Evolutionary conservation across 2,329 filamentous ascomycete genomes (phyloP), one percentile per base, ranked within the genome.

Genomic region (Pseudogymnoascus sp.): DNA sequence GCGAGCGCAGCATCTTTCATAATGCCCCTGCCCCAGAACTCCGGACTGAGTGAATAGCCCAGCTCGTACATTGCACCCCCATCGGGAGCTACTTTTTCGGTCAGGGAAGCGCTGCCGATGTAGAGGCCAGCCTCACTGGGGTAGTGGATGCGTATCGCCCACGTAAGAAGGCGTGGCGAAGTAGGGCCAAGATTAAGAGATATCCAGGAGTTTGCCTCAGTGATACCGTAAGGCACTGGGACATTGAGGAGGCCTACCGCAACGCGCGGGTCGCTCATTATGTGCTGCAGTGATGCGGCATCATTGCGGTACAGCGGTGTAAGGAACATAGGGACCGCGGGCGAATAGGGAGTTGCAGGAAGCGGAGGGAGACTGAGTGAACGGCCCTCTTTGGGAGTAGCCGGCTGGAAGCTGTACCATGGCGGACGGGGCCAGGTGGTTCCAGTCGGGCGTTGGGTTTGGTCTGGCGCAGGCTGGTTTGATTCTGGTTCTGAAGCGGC

Each of bases 31-130:
- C 60, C 60, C 42, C 42, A 36, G 33, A 27, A 61, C 31, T 58
- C 60, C 3, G 60, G 42, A 58, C 42, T 35, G 15, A 61, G 60
- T 6, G 35, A 61, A 10, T 61, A 61, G 6, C 60, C 60, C 6
- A 61, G 29, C 42, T 61, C 60, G 15, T 58, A 61, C 15, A 8
- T 29, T n/a, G n/a, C 13, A 29, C n/a, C 15, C 33, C 33, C 29
- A 18, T 55, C 48, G 12, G 48, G 33, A 13, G 33, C 33, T n/a
- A 15, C 21, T 15, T 12, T 40, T 4, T 8, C 9, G 5, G 33
- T 59, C 33, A 37, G 31, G 48, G 48, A 55, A 4, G 33, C 2
- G 9, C 48, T n/a, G 6, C 48, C 48, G 9, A 55, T 55, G n/a
- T 12, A 33, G 29, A 55, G 48, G 2, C 48, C 48, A 18, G 48